Conservation (phyloP, 1,139 yeast genomes). For the Debaryomyces sp. region DNA sequence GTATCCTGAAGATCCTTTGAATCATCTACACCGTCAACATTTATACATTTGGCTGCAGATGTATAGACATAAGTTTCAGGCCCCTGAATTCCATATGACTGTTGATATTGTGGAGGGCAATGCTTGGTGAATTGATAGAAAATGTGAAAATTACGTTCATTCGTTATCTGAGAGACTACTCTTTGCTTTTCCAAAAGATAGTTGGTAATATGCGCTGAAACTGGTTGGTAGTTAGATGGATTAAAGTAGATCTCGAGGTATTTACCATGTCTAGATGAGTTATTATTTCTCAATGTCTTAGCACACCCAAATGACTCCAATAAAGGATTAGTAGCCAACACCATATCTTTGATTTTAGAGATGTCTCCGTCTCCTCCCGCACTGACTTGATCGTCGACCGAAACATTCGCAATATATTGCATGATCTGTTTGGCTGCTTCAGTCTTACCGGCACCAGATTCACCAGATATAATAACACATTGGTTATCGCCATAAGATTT, state of each 20-base stretch:
- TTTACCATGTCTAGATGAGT: constrained; percentile 97
- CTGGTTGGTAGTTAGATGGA: constrained; percentile 73
- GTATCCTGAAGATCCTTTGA: constrained; percentile 78
- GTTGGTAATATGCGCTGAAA: constrained; percentile 94
- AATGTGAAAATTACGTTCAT: constrained; percentile 96
- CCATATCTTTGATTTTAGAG: constrained; percentile 93
- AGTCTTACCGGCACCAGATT: constrained; percentile 98
- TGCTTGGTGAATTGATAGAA: constrained; percentile 95
- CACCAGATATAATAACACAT: constrained; percentile 98
- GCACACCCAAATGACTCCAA: constrained; percentile 99
- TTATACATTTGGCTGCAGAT: constrained; percentile 80
- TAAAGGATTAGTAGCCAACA: constrained; percentile 94
- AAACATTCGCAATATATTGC: constrained; percentile 95
- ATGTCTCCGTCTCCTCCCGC: constrained; percentile 43
- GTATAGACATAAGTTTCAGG: constrained; percentile 94
- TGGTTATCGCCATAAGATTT: constrained; percentile 94
- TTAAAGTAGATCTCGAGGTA: constrained; percentile 91
- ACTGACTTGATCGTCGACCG: constrained; percentile 51
- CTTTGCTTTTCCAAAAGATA: constrained; percentile 93
- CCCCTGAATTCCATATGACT: constrained; percentile 82
- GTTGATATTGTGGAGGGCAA: constrained; percentile 84
- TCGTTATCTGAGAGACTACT: constrained; percentile 88
- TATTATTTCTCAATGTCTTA: constrained; percentile 92
- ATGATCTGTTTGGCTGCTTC: constrained; percentile 98
- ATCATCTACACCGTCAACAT: constrained; percentile 89